Conservation (phyloP, 2,329 filamentous ascomycete species). For the Alternaria arborescens region DNA sequence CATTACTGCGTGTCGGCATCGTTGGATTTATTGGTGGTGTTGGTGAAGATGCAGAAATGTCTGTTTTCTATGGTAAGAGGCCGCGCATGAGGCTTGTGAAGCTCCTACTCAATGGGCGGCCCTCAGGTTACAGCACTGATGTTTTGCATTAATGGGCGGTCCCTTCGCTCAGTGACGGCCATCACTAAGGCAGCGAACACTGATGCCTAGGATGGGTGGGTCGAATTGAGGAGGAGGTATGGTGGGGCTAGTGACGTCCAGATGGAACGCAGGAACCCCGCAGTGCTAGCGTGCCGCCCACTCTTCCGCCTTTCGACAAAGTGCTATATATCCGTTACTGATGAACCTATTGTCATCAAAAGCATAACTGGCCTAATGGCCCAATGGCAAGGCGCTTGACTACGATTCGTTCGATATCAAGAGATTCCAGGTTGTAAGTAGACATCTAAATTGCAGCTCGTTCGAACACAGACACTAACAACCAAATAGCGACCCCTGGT, state of each 20-base stretch:
- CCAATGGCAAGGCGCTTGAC: slow-evolving; percentile 67
- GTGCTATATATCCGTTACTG: accelerated
- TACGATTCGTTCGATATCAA: slow-evolving; percentile 54
- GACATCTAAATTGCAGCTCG: too few species aligned
- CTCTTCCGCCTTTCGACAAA: too few species aligned
- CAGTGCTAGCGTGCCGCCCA: background rate
- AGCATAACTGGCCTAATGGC: slow-evolving; percentile 50
- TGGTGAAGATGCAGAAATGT: background rate
- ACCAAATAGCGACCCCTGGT: slow-evolving; percentile 25
- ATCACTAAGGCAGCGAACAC: slow-evolving; percentile 6
- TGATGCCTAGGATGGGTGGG: slow-evolving; percentile 13
- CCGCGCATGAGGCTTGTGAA: background rate
- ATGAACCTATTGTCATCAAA: background rate
- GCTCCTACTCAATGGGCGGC: background rate
- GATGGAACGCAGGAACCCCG: slow-evolving; percentile 1
- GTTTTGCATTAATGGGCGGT: too few species aligned
- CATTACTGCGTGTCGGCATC: slow-evolving; percentile 4
- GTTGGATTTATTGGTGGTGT: slow-evolving; percentile 13
- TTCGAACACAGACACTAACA: slow-evolving; percentile 8
- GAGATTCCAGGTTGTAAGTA: slow-evolving; percentile 41
- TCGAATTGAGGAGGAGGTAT: slow-evolving; percentile 10
- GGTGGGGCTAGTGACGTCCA: slow-evolving; percentile 16
- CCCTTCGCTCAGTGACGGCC: background rate
- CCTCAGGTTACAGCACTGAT: background rate
- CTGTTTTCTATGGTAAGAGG: background rate